These are phyloP conservation scores for Myxozyma vanderwaltii DNA, from an alignment of 805 yeast genomes.

Conservation along the genomic window DNA sequence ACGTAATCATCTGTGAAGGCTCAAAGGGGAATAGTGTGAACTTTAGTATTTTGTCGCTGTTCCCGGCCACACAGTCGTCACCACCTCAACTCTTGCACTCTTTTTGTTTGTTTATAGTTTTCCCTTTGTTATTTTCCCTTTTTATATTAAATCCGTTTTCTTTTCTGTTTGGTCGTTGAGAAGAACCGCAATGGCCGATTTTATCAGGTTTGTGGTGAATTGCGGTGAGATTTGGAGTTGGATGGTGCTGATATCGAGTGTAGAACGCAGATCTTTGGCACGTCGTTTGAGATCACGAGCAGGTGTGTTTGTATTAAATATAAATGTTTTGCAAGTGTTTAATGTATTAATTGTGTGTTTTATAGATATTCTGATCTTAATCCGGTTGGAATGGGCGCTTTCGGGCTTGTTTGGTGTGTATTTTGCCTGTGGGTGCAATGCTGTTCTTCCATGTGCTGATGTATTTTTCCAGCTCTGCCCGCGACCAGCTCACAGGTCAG, in stretches of 20 bases:
- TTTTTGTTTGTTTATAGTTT: no score
- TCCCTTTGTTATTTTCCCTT: no score
- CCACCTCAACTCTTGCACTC: no score
- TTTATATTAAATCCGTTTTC: no score
- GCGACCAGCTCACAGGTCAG: slow-evolving; percentile 85
- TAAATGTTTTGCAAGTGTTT: slow-evolving; percentile 15
- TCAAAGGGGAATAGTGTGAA: no score
- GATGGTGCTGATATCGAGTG: slow-evolving; percentile 38
- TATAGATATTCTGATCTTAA: slow-evolving; percentile 83
- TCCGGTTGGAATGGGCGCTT: slow-evolving; percentile 99
- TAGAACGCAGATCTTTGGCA: slow-evolving; percentile 91
- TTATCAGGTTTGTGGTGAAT: slow-evolving; percentile 36
- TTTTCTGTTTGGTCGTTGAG: no score
- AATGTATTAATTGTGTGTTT: not conserved
- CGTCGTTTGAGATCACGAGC: slow-evolving; percentile 87
- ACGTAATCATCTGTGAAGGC: no score
- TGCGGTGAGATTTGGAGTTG: not conserved
- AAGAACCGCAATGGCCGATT: slow-evolving; percentile 39
- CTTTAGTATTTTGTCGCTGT: no score
- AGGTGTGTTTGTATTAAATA: slow-evolving; percentile 34
- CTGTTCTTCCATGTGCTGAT: not conserved
- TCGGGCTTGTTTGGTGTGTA: slow-evolving; percentile 80
- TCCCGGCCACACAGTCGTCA: no score
- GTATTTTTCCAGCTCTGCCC: slow-evolving; percentile 59
- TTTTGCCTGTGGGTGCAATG: not conserved